A percentile compares a stretch with the other conserved stretches of the same genome.
These are phyloP conservation scores for Yarrowia porcina DNA, from an alignment of 805 yeast genomes.

Conservation along the genomic window DNA sequence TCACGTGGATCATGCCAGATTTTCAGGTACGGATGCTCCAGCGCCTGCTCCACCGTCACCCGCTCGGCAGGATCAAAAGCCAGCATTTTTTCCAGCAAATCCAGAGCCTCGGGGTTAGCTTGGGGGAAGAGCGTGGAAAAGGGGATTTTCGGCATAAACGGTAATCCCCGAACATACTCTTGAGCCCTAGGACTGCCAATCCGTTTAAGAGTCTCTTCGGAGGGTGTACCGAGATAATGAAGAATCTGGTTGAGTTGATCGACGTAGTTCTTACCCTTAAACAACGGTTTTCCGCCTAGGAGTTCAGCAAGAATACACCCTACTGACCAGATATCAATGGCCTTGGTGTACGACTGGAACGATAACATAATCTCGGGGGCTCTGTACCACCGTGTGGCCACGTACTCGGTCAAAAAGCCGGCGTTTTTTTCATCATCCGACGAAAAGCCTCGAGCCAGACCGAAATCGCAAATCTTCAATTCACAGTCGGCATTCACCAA, in stretches of 20 bases:
- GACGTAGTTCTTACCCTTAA: constrained; percentile 93
- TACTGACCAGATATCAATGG: constrained; percentile 96
- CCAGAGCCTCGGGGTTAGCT: constrained; percentile 85
- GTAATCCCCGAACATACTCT: constrained; percentile 82
- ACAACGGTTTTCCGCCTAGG: constrained; percentile 84
- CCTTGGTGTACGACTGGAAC: constrained; percentile 91
- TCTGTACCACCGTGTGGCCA: constrained; percentile 97
- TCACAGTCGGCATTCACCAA: constrained; percentile 96
- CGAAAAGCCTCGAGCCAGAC: constrained; percentile 88
- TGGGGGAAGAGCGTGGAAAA: constrained; percentile 68
- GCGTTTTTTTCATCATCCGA: constrained; percentile 78
- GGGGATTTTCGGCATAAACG: constrained; percentile 77
- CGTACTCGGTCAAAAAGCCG: constrained; percentile 96
- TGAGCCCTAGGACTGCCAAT: constrained; percentile 88
- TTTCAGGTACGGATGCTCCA: constrained; percentile 80
- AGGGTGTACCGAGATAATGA: constrained; percentile 88
- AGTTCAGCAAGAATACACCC: constrained; percentile 96
- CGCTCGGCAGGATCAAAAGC: constrained; percentile 84
- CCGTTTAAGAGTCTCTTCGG: constrained; percentile 60
- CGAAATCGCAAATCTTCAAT: constrained; percentile 93
- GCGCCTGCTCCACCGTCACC: constrained; percentile 83
- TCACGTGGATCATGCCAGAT: constrained; percentile 93
- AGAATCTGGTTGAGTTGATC: constrained; percentile 89
- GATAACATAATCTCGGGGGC: constrained; percentile 98
- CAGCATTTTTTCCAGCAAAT: constrained; percentile 70